These are phyloP conservation scores for Amylostereum chailletii DNA, from an alignment of 1,284 basidiomycete genomes.

Conservation along the genomic window DNA sequence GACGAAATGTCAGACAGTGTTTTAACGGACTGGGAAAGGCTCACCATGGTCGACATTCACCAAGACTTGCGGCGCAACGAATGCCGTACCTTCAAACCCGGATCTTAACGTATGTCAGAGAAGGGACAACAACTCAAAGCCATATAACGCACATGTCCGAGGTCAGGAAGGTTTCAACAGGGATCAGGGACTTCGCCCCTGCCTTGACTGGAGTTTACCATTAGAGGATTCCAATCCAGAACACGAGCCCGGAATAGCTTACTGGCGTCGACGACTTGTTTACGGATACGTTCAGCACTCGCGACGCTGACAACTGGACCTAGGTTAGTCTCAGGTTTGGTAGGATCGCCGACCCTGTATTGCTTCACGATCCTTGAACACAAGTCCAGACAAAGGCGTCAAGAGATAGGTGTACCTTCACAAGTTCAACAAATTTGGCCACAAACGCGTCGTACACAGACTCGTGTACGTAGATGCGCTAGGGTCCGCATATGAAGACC, in stretches of 20 bases:
- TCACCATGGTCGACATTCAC: conserved; percentile 80
- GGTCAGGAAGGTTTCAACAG: conserved; percentile 55
- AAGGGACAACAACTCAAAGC: neutral
- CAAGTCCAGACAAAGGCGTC: neutral
- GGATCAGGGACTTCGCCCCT: conserved; percentile 75
- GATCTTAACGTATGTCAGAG: neutral
- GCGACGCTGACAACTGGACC: conserved; percentile 89
- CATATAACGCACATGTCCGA: conserved; percentile 21
- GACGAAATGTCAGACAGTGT: neutral
- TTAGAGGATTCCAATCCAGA: neutral
- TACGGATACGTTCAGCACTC: conserved; percentile 76
- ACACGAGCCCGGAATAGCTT: conserved; percentile 13
- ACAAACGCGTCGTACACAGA: conserved; percentile 78
- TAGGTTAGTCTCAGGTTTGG: conserved; percentile 61
- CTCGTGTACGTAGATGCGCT: conserved; percentile 93
- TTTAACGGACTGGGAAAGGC: conserved; percentile 20
- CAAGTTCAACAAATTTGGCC: conserved; percentile 60
- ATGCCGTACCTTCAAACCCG: conserved; percentile 59
- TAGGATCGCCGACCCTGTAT: conserved; percentile 86
- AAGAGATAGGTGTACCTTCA: conserved; percentile 42
- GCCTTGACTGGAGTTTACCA: conserved; percentile 42
- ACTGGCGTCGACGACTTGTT: conserved; percentile 82
- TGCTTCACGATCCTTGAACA: conserved; percentile 27
- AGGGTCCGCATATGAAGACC: conserved; percentile 9
- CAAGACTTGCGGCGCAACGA: conserved; percentile 85